Evolutionary conservation across 345 rosid species (phyloP).

Genomic region (Brassica incana): DNA sequence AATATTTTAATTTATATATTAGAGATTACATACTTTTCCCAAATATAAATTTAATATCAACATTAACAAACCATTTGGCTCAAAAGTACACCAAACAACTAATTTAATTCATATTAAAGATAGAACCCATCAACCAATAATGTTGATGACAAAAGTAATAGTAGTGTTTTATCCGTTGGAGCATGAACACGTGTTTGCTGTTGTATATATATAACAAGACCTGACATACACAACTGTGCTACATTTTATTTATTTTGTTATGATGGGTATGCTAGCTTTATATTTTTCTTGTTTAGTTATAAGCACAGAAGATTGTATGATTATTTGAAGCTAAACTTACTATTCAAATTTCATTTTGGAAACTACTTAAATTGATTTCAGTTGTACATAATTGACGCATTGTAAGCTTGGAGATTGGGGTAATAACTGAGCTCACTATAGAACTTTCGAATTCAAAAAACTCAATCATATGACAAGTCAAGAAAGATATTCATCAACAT

Average conservation of each 20-base stretch:
- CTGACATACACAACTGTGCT: not conserved
- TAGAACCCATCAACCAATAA: slow-evolving; percentile 29
- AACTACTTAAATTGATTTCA: too few relatives aligned
- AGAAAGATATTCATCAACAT: slow-evolving; percentile 2
- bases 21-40: not conserved
- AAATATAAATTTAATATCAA: not conserved
- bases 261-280: not conserved
- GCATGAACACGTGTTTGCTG: slow-evolving; percentile 17
- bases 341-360: too few relatives aligned
- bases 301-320: too few relatives aligned
- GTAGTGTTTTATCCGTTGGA: not conserved
- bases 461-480: not conserved
- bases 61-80: slow-evolving; percentile 14
- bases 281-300: too few relatives aligned
- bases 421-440: too few relatives aligned
- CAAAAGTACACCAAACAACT: slow-evolving; percentile 27
- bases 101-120: slow-evolving; percentile 5
- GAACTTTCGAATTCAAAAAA: not conserved
- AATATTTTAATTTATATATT: slow-evolving; percentile 18
- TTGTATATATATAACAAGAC: not conserved
- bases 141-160: not conserved
- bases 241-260: not conserved
- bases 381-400: too few relatives aligned
- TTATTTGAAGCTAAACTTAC: too few relatives aligned
- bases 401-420: too few relatives aligned